Base-by-base conservation (phyloP, 768 basidiomycete species). In the Suillus cothurnatus region DNA sequence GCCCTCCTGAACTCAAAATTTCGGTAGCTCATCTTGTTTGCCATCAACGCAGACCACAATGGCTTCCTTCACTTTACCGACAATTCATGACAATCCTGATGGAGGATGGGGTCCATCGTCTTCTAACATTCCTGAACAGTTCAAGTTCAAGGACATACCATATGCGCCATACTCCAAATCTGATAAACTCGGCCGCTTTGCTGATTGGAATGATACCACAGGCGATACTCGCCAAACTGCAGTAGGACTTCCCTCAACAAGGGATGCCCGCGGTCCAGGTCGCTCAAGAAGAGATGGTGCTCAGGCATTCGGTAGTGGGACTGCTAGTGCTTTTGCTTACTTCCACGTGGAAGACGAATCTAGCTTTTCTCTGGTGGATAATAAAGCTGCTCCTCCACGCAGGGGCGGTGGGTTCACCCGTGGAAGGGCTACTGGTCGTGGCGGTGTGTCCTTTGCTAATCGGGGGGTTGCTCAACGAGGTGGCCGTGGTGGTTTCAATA, bases 111-210 rank as follows among this genome's bases (percentile, higher is more conserved):
- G 94, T 1, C 88, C 88, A 7, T 93, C 95, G 7, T 87, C 90
- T 4, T 85, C 90, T 0, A 91, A 92, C 76, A 81, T 96, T 26
- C 95, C 97, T 1, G 84, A 91, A 53, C 90, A 94, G 68, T 98
- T 97, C 81, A 95, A 96, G 80, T 97, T 97, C 86, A 95, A 94
- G 78, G 97, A 98, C 71, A 97, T 99, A 66, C 97, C 97, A 55
- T 99, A 99, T 74, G 96, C 97, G 1, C 96, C 96, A 6, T 99
- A 94, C 85, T 95, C 95, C 80, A 99, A 99, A 87, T 90, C 94
- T 43, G 97, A 99, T 84, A 98, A 98, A 78, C 89, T 99, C 63
- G 95, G 94, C 61, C 90, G 97, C 61, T 93, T 99, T 73, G 97
- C 97, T 57, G 97, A 99, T 81, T 99, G 97, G 96, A 94, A 94